phyloP scores from a whole-genome alignment of 192 early-diverging fungal species.

The Pilaira anomala region DNA sequence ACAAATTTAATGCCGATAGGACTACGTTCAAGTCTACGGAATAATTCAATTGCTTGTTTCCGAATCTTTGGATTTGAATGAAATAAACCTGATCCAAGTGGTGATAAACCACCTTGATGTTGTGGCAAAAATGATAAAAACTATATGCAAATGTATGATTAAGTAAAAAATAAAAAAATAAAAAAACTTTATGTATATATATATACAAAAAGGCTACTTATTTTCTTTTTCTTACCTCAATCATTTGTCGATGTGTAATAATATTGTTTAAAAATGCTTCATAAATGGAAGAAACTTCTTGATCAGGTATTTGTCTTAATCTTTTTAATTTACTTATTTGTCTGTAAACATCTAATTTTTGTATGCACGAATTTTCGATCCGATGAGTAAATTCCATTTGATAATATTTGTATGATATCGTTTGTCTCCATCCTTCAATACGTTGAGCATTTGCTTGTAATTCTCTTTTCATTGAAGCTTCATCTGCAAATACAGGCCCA shows the following conservation, averaged over 20 bases:
- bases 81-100: conserved; percentile 79
- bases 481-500: conserved; percentile 73
- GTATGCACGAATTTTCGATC: conserved; percentile 55
- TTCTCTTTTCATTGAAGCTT: conserved; percentile 61
- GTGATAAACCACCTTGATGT: conserved; percentile 75
- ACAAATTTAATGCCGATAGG: conserved; percentile 47
- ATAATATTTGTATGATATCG: conserved; percentile 71
- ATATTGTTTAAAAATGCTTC: conserved; percentile 64
- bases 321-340: conserved; percentile 58
- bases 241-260: conserved; percentile 71
- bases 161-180: background rate
- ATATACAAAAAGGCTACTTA: background rate
- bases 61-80: conserved; percentile 67
- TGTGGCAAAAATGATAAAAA: conserved; percentile 73
- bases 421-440: conserved; percentile 85
- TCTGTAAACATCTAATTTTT: conserved; percentile 68
- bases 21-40: conserved; percentile 69
- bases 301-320: conserved; percentile 47
- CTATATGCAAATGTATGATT: conserved; percentile 19
- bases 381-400: conserved; percentile 60
- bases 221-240: conserved; percentile 52
- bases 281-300: conserved; percentile 68
- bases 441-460: conserved; percentile 68
- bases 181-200: background rate
- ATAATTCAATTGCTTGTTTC: conserved; percentile 66